Evolutionary conservation across 371 early-diverging fungal species (phyloP), one percentile per base, ranked within the genome.

Genomic region (Fennellomyces sp.): DNA sequence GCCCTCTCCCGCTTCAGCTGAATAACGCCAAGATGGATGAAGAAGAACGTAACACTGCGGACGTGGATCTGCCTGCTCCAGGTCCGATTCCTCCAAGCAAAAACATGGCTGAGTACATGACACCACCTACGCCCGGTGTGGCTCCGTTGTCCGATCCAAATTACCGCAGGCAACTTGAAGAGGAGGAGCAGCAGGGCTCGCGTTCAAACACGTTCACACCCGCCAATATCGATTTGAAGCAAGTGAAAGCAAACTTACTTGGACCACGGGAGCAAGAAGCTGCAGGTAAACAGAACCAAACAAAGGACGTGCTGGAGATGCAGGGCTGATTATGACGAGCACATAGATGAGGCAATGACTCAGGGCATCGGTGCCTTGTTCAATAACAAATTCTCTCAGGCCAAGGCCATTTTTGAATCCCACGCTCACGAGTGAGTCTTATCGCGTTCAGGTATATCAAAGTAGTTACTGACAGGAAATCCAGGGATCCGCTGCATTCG

Each of bases 351-450:
- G 23, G 71, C 66, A 17, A 81, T 83, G 79, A 41, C 73, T 27
- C 68, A 63, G 8, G 85, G 81, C 17, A 73, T 85, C 26, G 41
- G 70, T 23, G 68, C 71, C 19, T 80, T 85, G 30, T 85, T 85
- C 49, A 78, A 83, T 53, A 85, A 85, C 68, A 64, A 78, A 51
- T 85, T 85, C 61, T 60, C 70, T 19, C 70, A 80, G 45, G 83
- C 85, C 38, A 66, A 68, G 23, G 54, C 36, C 5, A 39, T 74
- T n/a, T 74, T 76, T 27, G 65, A 70, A 39, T 69, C 60, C 17
- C 60, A 62, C 33, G 69, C 73, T 25, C 63, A 50, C 54, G 66
- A 63, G 80, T 76, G 70, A 70, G 56, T 47, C 27, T 0, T 58
- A 17, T 19, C 42, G 15, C 19, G 6, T 2, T n/a, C n/a, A n/a